A percentile compares a stretch with the other conserved stretches of the same genome.
Evolutionary conservation across 2,329 filamentous ascomycete species (phyloP).

Genomic region (Ophiocordyceps camponoti-floridani): DNA sequence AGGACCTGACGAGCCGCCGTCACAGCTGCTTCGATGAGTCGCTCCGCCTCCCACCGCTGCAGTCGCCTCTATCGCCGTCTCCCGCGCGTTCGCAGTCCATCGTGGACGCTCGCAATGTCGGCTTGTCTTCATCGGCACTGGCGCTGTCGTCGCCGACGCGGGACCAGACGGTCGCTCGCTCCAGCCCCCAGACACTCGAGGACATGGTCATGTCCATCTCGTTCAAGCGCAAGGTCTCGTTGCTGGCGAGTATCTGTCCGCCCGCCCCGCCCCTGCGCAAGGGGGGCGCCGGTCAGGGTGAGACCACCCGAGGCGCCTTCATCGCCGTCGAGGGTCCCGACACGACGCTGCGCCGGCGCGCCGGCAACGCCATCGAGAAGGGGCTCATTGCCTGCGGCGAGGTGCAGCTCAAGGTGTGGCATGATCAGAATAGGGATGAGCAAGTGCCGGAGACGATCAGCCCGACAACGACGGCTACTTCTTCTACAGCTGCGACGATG

Average conservation of each 20-base stretch:
- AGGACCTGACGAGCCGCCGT: conserved; percentile 10
- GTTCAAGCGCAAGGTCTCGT: conserved; percentile 56
- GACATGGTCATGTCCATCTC: conserved; percentile 55
- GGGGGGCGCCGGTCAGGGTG: conserved; percentile 6
- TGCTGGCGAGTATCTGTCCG: conserved; percentile 59
- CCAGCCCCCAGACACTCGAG: conserved; percentile 16
- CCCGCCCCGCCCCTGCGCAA: conserved; percentile 30
- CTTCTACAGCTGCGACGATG: background rate
- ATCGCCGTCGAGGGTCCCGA: conserved; percentile 70
- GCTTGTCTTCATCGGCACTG: conserved; percentile 9
- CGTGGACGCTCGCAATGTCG: conserved; percentile 10
- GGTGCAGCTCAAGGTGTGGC: conserved; percentile 24
- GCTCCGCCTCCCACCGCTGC: conserved; percentile 33
- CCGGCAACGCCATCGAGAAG: conserved; percentile 46
- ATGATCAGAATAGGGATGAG: conserved; percentile 11
- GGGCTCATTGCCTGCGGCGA: conserved; percentile 33
- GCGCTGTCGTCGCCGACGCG: conserved; percentile 4
- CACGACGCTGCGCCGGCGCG: conserved; percentile 25
- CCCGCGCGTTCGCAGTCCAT: conserved; percentile 8
- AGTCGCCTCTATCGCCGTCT: conserved; percentile 27
- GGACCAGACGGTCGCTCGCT: background rate
- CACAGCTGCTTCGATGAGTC: conserved; percentile 35
- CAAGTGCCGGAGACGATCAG: background rate
- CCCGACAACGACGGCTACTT: background rate
- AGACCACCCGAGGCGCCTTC: conserved; percentile 50